phyloP scores from a whole-genome alignment of 2,329 filamentous ascomycete genomes.

The Hymenoscyphus linearis region DNA sequence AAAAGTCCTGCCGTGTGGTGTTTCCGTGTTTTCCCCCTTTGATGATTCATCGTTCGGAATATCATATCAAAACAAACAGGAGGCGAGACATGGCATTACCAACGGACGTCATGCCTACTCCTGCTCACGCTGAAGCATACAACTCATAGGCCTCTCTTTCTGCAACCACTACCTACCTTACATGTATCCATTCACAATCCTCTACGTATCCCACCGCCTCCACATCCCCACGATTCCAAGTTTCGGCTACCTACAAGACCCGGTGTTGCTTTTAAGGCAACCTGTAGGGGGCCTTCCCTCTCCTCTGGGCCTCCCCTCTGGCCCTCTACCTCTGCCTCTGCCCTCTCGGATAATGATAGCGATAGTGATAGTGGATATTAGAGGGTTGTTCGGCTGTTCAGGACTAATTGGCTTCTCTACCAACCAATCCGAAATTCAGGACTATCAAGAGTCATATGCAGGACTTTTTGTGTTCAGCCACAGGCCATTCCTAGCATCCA shows the following conservation, averaged over 20 bases:
- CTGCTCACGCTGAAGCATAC: neutral
- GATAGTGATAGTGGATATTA: no score
- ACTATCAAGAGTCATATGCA: neutral
- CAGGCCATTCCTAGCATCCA: neutral
- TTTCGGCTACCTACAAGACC: neutral
- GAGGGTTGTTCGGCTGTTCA: neutral
- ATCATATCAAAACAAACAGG: neutral
- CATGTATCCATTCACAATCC: neutral
- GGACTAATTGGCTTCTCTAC: neutral
- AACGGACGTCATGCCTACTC: neutral
- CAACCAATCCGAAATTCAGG: neutral
- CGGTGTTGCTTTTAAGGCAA: neutral
- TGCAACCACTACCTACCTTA: neutral
- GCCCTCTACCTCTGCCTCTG: no score
- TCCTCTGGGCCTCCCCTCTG: neutral
- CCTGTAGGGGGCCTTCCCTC: neutral
- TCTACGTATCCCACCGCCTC: neutral
- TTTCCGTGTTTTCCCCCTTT: neutral
- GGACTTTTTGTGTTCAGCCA: neutral
- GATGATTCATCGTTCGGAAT: neutral
- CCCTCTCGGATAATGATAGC: no score
- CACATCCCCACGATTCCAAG: neutral
- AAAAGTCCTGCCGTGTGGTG: neutral
- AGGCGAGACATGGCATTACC: neutral
- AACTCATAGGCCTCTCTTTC: neutral